phyloP scores from a whole-genome alignment of 2,329 filamentous ascomycete genomes.

The Stachybotrys elegans region DNA sequence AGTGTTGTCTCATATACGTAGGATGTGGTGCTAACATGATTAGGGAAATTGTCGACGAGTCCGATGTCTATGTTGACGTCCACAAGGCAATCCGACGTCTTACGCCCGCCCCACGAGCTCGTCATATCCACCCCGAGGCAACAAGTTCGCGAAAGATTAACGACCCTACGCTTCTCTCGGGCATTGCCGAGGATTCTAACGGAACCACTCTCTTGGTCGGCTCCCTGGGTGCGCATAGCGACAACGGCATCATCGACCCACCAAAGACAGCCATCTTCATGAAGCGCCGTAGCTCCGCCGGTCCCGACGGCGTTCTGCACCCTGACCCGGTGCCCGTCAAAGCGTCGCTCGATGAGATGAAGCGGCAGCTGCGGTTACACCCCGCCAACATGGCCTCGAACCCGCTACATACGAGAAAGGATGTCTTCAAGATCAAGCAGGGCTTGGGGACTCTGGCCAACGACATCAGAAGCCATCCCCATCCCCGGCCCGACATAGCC shows the following conservation, averaged over 20 bases:
- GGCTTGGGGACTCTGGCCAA: constrained; percentile 25
- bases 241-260: constrained; percentile 35
- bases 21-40: constrained; percentile 13
- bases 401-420: constrained; percentile 52
- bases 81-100: constrained; percentile 95
- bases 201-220: constrained; percentile 20
- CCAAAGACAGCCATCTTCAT: constrained; percentile 53
- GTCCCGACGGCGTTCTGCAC: constrained; percentile 46
- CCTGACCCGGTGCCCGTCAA: constrained; percentile 48
- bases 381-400: constrained; percentile 63
- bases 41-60: constrained; percentile 97
- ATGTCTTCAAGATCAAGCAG: constrained; percentile 63
- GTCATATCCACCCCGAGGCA: constrained; percentile 39
- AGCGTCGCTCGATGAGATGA: constrained; percentile 58
- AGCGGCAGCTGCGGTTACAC: constrained; percentile 59
- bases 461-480: background rate
- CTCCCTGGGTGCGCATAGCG: constrained; percentile 31
- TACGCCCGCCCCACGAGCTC: constrained; percentile 74
- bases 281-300: constrained; percentile 52
- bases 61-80: constrained; percentile 95
- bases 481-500: background rate
- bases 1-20: constrained; percentile 30
- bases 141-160: constrained; percentile 25
- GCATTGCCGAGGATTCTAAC: constrained; percentile 39
- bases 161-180: constrained; percentile 24